A percentile compares a stretch with the other conserved stretches of the same genome.
Evolutionary conservation across 2,329 filamentous ascomycete genomes (phyloP).

Genomic region (Botrytis fabae): DNA sequence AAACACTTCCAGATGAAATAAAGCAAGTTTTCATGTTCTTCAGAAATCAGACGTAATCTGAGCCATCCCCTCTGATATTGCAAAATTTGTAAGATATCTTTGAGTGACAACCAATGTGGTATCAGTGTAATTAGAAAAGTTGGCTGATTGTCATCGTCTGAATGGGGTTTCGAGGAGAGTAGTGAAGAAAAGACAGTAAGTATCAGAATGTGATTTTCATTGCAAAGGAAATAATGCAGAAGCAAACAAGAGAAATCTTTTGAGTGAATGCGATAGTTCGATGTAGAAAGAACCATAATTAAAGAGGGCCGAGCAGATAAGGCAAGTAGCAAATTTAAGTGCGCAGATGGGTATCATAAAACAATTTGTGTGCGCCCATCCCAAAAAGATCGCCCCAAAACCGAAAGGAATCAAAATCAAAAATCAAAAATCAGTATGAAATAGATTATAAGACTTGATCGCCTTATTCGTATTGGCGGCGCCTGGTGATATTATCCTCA

Average conservation of each 20-base stretch:
- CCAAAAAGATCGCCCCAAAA: not conserved
- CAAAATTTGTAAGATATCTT: not conserved
- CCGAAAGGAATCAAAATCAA: slow-evolving; percentile 6
- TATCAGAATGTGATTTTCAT: not conserved
- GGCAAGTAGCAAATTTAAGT: not conserved
- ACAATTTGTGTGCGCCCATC: not conserved
- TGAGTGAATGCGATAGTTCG: not conserved
- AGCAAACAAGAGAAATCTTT: not conserved
- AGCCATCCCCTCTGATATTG: not conserved
- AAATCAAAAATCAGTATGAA: not conserved
- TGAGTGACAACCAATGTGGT: not conserved
- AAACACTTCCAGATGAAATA: not conserved
- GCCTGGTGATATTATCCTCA: not conserved
- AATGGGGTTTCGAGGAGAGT: slow-evolving; percentile 15
- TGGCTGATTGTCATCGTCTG: slow-evolving; percentile 2
- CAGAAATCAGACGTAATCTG: slow-evolving; percentile 2
- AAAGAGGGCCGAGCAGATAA: not conserved
- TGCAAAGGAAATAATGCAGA: not conserved
- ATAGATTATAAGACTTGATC: not conserved
- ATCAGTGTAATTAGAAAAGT: no score
- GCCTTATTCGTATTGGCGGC: not conserved
- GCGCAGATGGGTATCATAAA: slow-evolving; percentile 15
- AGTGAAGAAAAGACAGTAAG: not conserved
- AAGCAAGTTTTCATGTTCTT: not conserved
- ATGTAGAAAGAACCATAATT: slow-evolving; percentile 11